Conservation (phyloP, 768 basidiomycete genomes). For the Sporobolomyces pararoseus region DNA sequence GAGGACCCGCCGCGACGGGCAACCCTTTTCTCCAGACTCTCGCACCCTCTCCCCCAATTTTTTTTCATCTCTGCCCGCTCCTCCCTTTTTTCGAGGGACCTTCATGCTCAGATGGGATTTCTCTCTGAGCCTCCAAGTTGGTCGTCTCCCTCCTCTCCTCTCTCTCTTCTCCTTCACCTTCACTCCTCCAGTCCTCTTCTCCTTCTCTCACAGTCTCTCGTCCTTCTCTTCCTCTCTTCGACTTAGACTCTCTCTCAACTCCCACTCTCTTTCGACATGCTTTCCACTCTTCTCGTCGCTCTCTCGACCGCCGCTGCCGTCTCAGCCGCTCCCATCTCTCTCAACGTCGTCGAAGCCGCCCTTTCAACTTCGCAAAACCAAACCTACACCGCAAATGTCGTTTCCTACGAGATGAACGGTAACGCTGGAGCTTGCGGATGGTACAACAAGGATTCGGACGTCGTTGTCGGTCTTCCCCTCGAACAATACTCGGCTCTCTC, state of each 20-base stretch:
- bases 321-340: slow-evolving; percentile 51
- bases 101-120: neutral
- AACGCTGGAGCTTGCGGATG: slow-evolving; percentile 75
- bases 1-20: too few relatives aligned
- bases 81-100: too few relatives aligned
- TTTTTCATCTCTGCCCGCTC: too few relatives aligned
- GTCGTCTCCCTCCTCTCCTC: neutral
- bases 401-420: slow-evolving; percentile 54
- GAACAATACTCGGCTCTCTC: slow-evolving; percentile 53
- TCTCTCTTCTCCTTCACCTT: neutral
- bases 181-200: neutral
- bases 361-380: slow-evolving; percentile 27
- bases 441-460: slow-evolving; percentile 55
- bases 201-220: slow-evolving; percentile 3
- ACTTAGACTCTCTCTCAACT: neutral
- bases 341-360: too few relatives aligned
- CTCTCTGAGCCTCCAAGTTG: neutral
- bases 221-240: neutral
- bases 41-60: too few relatives aligned
- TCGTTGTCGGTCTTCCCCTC: slow-evolving; percentile 55
- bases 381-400: slow-evolving; percentile 18
- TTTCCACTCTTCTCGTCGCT: slow-evolving; percentile 30
- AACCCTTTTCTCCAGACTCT: too few relatives aligned
- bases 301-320: slow-evolving; percentile 42
- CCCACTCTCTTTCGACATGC: slow-evolving; percentile 26